Percentiles rank a stretch among this genome's conserved stretches.
Evolutionary conservation across 139 green algal species (phyloP).

Genomic region (Trebouxia sp.): DNA sequence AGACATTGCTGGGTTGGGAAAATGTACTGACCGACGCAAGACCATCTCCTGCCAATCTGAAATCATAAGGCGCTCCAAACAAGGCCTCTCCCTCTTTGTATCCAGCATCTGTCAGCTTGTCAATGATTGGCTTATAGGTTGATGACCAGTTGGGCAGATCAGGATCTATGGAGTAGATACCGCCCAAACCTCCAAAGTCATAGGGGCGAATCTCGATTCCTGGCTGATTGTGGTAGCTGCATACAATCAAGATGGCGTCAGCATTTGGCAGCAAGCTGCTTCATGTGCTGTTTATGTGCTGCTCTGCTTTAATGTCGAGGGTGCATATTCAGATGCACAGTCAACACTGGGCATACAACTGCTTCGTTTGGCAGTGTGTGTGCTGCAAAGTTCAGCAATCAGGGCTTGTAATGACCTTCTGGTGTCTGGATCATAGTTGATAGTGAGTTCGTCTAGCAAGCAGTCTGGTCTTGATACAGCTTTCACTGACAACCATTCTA

Average conservation of each 20-base stretch:
- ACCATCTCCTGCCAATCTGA: constrained; percentile 44
- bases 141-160: neutral
- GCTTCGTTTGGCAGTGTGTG: too few species aligned
- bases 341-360: neutral
- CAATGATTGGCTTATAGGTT: constrained; percentile 31
- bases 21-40: constrained; percentile 29
- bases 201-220: constrained; percentile 45
- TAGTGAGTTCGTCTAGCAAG: constrained; percentile 32
- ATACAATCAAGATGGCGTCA: neutral
- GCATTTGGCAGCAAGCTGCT: neutral
- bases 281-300: neutral
- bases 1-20: too few species aligned
- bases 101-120: constrained; percentile 29
- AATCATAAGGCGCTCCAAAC: constrained; percentile 52
- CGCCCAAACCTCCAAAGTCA: constrained; percentile 42
- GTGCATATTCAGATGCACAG: neutral
- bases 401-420: neutral
- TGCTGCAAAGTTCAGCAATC: too few species aligned
- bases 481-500: constrained; percentile 34
- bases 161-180: constrained; percentile 41
- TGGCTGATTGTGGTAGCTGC: constrained; percentile 42
- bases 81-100: constrained; percentile 42
- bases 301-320: neutral
- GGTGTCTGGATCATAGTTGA: constrained; percentile 29
- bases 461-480: constrained; percentile 26